Conservation (phyloP, 192 early-diverging fungal species). For the Funneliformis mosseae region DNA sequence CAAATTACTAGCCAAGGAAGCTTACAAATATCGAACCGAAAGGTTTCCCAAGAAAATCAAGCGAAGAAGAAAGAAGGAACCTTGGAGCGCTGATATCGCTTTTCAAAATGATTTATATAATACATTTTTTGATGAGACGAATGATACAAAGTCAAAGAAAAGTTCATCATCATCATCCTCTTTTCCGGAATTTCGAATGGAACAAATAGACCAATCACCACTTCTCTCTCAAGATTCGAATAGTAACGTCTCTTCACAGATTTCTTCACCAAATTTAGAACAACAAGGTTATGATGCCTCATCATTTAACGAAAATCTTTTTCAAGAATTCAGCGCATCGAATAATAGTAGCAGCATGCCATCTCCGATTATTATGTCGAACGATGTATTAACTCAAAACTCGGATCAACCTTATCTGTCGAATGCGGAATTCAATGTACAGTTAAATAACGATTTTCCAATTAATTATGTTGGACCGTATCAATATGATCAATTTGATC, state of each 20-base stretch:
- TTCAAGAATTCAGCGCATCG: neutral
- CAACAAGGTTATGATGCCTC: neutral
- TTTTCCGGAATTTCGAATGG: neutral
- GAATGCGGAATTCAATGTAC: neutral
- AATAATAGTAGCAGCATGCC: neutral
- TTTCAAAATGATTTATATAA: neutral
- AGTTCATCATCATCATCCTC: neutral
- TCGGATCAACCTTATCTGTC: neutral
- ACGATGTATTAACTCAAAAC: neutral
- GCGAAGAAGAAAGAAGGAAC: neutral
- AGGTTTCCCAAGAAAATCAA: neutral
- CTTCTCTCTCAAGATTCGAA: neutral
- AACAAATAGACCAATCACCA: too few relatives aligned
- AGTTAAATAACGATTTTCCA: too few relatives aligned
- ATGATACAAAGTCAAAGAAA: neutral
- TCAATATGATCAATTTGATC: too few relatives aligned
- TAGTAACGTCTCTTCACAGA: neutral
- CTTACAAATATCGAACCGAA: neutral
- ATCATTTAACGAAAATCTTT: neutral
- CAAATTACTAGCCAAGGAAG: conserved; percentile 14
- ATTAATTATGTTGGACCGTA: too few relatives aligned
- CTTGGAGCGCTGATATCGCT: neutral
- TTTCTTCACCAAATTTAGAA: neutral
- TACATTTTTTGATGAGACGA: neutral
- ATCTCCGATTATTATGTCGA: neutral